Conservation (phyloP, 140 eudicot species). For the Cichorium intybus region DNA sequence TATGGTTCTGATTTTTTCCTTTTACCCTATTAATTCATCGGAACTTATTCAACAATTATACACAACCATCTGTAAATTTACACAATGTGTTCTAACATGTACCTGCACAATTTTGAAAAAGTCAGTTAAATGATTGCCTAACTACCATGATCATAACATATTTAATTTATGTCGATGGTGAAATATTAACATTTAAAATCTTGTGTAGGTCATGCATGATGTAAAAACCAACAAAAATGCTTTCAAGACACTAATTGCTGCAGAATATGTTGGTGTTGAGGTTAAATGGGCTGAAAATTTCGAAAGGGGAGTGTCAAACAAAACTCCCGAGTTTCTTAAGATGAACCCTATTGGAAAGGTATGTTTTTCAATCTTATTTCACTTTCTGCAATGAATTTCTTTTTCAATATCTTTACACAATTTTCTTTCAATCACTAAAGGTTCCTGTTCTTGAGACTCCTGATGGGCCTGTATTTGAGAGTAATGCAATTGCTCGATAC, state of each 20-base stretch:
- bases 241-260: constrained; percentile 56
- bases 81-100: neutral
- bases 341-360: constrained; percentile 97
- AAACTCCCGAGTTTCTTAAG: constrained; percentile 68
- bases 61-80: neutral
- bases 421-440: constrained; percentile 11
- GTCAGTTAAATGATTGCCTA: too few relatives aligned
- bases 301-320: constrained; percentile 75
- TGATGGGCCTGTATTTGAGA: constrained; percentile 80
- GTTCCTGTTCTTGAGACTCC: constrained; percentile 89
- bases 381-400: neutral
- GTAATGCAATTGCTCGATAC: constrained; percentile 92
- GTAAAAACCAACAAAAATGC: constrained; percentile 50
- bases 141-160: neutral
- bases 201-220: constrained; percentile 42
- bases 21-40: too few relatives aligned
- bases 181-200: neutral
- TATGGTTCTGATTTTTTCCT: neutral
- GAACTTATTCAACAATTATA: too few relatives aligned
- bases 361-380: neutral
- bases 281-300: constrained; percentile 50
- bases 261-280: constrained; percentile 58
- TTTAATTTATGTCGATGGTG: neutral
- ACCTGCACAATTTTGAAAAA: neutral
- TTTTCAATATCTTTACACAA: neutral